Evolutionary conservation across 305 asterid genomes (phyloP).

Genomic region (Caryopteris hybrid): DNA sequence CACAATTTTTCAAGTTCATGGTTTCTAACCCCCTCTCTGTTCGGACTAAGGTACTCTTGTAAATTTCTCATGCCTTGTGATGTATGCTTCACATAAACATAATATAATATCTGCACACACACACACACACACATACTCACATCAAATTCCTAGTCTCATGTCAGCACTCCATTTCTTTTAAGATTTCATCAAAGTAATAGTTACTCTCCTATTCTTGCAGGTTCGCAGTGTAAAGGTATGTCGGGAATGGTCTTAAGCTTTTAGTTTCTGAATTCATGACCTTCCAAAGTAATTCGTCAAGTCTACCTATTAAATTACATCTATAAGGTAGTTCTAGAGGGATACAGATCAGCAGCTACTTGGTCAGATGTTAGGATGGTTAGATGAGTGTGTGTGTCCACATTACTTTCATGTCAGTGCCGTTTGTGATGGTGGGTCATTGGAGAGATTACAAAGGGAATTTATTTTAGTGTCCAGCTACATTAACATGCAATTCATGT

Average conservation of each 20-base stretch:
- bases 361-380: conserved; percentile 3
- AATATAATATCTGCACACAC: not conserved
- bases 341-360: conserved; percentile 1
- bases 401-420: conserved; percentile 10
- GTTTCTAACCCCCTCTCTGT: conserved; percentile 97
- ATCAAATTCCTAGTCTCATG: not conserved
- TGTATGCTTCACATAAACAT: not conserved
- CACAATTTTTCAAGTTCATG: conserved; percentile 92
- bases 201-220: conserved; percentile 46
- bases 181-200: conserved; percentile 17
- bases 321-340: not conserved
- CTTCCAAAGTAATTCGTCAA: conserved; percentile 13
- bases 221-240: conserved; percentile 93
- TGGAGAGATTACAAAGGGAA: not conserved
- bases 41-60: conserved; percentile 74
- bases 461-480: not conserved
- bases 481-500: not conserved
- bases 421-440: not conserved
- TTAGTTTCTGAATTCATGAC: conserved; percentile 36
- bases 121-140: not conserved
- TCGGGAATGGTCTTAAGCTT: conserved; percentile 30
- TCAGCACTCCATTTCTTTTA: not conserved
- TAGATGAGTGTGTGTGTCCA: conserved; percentile 1
- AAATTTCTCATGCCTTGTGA: not conserved
- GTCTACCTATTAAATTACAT: not conserved